phyloP scores from a whole-genome alignment of 805 yeast species.

The Sungouiozyma intestinalis region DNA sequence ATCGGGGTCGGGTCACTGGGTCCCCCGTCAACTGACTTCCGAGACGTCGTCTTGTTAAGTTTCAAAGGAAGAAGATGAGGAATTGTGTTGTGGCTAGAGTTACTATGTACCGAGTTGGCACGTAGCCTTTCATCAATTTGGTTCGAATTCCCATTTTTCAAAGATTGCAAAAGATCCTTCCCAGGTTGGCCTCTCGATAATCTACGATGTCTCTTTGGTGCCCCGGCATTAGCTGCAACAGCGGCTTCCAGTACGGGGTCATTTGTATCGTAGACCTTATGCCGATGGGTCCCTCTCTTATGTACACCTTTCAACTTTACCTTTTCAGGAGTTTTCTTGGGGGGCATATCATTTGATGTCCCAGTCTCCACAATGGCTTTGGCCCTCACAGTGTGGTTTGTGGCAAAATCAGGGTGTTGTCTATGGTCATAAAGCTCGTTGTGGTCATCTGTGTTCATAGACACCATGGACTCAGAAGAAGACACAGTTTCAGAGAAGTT shows the following conservation, averaged over 20 bases:
- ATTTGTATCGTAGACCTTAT: background rate
- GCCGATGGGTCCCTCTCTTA: background rate
- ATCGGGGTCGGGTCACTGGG: background rate
- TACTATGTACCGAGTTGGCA: background rate
- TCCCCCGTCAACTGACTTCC: constrained; percentile 1
- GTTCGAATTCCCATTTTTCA: background rate
- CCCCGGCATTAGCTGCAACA: background rate
- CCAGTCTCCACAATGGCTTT: background rate
- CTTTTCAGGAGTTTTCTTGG: background rate
- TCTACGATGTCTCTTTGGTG: constrained; percentile 2
- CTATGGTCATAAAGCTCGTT: constrained; percentile 39
- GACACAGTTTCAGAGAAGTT: constrained; percentile 19
- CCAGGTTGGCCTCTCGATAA: constrained; percentile 5
- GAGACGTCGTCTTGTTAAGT: constrained; percentile 2
- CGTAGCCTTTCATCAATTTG: background rate
- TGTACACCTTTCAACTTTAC: background rate
- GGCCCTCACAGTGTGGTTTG: constrained; percentile 22
- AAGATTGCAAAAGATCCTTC: background rate
- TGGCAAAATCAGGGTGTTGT: constrained; percentile 35
- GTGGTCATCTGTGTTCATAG: constrained; percentile 32
- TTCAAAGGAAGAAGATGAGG: background rate
- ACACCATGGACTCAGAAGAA: constrained; percentile 22
- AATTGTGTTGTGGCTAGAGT: background rate
- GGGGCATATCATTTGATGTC: background rate
- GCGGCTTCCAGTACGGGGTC: constrained; percentile 21